Percentiles rank a stretch among this genome's conserved stretches.
These are phyloP conservation scores for Anaeromyces robustus DNA, from an alignment of 192 early-diverging fungal genomes.

Conservation along the genomic window DNA sequence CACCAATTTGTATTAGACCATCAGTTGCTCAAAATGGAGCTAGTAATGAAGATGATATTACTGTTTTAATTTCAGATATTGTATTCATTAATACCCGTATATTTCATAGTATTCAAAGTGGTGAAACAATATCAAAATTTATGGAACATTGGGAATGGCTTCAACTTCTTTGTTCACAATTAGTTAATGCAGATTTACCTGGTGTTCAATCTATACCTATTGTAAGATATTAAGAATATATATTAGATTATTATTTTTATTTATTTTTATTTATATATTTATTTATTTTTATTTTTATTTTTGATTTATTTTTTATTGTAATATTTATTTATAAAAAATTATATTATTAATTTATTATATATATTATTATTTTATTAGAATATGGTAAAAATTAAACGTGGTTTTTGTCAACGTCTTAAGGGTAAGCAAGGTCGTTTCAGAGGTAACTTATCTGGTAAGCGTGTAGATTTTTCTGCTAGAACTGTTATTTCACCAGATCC, in stretches of 20 bases:
- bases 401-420: slow-evolving; percentile 92
- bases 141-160: slow-evolving; percentile 24
- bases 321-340: no score
- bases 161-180: not conserved
- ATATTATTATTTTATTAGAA: slow-evolving; percentile 4
- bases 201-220: slow-evolving; percentile 56
- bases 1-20: slow-evolving; percentile 89
- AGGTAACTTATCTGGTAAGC: slow-evolving; percentile 96
- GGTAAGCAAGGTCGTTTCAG: slow-evolving; percentile 98
- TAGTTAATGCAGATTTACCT: slow-evolving; percentile 73
- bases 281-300: slow-evolving; percentile 1
- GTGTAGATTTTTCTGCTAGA: slow-evolving; percentile 96
- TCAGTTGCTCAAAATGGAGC: slow-evolving; percentile 86
- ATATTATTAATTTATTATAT: no score
- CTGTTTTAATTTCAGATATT: slow-evolving; percentile 87
- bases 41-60: slow-evolving; percentile 94
- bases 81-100: slow-evolving; percentile 75
- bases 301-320: not conserved
- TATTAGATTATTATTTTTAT: slow-evolving; percentile 9
- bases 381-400: slow-evolving; percentile 46
- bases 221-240: slow-evolving; percentile 35
- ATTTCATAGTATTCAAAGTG: slow-evolving; percentile 38
- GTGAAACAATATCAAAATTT: slow-evolving; percentile 46
- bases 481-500: slow-evolving; percentile 99
- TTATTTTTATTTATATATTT: slow-evolving; percentile 37